Percentiles rank a stretch among this genome's conserved stretches.
These are phyloP conservation scores for Penicillium lividum DNA, from an alignment of 495 filamentous ascomycete genomes.

Conservation along the genomic window DNA sequence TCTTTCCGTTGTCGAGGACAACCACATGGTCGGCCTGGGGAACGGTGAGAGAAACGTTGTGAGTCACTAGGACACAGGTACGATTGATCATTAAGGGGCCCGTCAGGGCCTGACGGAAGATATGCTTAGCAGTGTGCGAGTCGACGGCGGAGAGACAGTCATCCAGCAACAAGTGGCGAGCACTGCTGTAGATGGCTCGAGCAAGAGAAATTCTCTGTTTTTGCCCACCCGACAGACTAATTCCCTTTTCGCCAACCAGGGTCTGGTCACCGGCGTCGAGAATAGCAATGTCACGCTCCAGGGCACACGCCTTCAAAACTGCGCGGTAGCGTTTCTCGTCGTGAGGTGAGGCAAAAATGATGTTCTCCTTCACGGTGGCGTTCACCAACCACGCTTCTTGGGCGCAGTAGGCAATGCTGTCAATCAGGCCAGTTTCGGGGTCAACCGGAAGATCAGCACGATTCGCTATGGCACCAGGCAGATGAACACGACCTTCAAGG, in stretches of 20 bases:
- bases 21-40: constrained; percentile 79
- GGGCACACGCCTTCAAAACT: constrained; percentile 87
- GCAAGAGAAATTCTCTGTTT: constrained; percentile 97
- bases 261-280: constrained; percentile 93
- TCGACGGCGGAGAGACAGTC: constrained; percentile 99
- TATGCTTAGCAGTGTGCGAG: constrained; percentile 97
- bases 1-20: constrained; percentile 81
- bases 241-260: constrained; percentile 94
- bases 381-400: constrained; percentile 99
- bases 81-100: constrained; percentile 85
- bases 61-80: constrained; percentile 96
- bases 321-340: constrained; percentile 83
- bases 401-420: constrained; percentile 94
- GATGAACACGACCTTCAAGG: constrained; percentile 73
- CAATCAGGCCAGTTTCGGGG: constrained; percentile 81
- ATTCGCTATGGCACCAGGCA: constrained; percentile 75
- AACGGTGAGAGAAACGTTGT: constrained; percentile 84
- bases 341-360: constrained; percentile 82
- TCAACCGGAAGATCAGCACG: constrained; percentile 81
- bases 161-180: constrained; percentile 85
- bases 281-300: constrained; percentile 90
- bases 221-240: constrained; percentile 94
- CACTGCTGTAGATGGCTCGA: constrained; percentile 89
- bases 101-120: constrained; percentile 88
- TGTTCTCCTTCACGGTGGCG: constrained; percentile 94